phyloP scores from a whole-genome alignment of 23 red algal genomes.

The Gracilaria caudata region DNA sequence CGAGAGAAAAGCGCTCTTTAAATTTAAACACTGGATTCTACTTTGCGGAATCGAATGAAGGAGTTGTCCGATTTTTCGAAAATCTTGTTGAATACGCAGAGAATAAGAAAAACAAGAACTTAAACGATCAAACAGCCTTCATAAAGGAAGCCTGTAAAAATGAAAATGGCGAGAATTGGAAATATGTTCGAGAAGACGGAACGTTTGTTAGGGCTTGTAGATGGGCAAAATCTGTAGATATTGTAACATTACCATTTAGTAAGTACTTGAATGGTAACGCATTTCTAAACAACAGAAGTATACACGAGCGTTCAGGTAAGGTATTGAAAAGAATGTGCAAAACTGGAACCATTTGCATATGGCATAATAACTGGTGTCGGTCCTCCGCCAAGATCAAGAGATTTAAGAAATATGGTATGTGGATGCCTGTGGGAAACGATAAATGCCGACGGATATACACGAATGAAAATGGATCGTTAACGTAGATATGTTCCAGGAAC shows the following conservation, averaged over 20 bases:
- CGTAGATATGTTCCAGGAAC: too few relatives aligned
- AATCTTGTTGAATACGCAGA: neutral
- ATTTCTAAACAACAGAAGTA: neutral
- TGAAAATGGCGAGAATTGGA: neutral
- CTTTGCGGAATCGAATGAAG: neutral
- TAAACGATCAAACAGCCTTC: neutral
- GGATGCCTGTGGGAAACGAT: neutral
- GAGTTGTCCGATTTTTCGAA: neutral
- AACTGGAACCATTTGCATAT: neutral
- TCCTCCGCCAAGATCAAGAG: neutral
- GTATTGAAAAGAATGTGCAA: neutral
- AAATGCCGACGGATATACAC: too few relatives aligned
- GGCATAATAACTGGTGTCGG: conserved; percentile 12
- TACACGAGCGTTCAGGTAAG: neutral
- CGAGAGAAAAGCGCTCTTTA: neutral
- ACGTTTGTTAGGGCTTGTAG: neutral
- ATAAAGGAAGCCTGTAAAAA: neutral
- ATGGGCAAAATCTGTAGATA: neutral
- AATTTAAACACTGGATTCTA: conserved; percentile 15
- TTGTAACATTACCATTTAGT: neutral
- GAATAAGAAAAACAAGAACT: neutral
- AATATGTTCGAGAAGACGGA: neutral
- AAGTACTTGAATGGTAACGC: neutral
- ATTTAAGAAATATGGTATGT: neutral
- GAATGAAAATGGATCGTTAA: too few relatives aligned